Evolutionary conservation across 1,284 basidiomycete genomes (phyloP).

Genomic region (Sporisorium graminicola): DNA sequence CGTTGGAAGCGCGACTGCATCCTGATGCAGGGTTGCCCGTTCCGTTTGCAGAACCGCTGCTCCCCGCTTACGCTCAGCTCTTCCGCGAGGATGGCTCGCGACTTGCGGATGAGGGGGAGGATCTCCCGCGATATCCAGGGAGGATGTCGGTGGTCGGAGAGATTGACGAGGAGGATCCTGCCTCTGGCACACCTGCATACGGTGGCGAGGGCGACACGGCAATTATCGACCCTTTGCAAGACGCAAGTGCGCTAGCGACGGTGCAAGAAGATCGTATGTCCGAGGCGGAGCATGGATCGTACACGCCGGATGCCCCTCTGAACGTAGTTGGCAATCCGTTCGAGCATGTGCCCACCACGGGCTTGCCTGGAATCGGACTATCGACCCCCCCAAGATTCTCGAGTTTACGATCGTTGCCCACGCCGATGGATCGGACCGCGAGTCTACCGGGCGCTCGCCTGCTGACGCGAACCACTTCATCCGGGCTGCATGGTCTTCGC

Average conservation of each 20-base stretch:
- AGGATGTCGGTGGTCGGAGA: conserved; percentile 53
- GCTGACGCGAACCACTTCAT: conserved; percentile 21
- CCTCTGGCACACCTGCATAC: not conserved
- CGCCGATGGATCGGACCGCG: conserved; percentile 41
- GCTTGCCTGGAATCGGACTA: not conserved
- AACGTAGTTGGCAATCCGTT: not conserved
- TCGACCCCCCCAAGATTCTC: conserved; percentile 10
- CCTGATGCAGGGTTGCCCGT: conserved; percentile 6
- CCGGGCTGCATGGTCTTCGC: conserved; percentile 16
- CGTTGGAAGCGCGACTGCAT: not conserved
- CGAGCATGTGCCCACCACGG: not conserved
- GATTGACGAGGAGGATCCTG: conserved; percentile 37
- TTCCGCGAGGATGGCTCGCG: conserved; percentile 69
- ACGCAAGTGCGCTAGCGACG: conserved; percentile 2
- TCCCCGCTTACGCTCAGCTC: conserved; percentile 68
- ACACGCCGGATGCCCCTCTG: not conserved
- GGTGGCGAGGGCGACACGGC: not conserved
- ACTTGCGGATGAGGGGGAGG: conserved; percentile 66
- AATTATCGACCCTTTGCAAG: not conserved
- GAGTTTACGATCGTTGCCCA: conserved; percentile 13
- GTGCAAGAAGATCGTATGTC: conserved; percentile 8
- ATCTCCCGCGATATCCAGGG: conserved; percentile 66
- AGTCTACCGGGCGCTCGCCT: conserved; percentile 36
- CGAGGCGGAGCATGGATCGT: not conserved
- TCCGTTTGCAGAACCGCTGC: conserved; percentile 45